A percentile compares a stretch with the other conserved stretches of the same genome.
These are phyloP conservation scores for Colletotrichum spaethianum DNA, from an alignment of 2,329 filamentous ascomycete species.

Conservation along the genomic window DNA sequence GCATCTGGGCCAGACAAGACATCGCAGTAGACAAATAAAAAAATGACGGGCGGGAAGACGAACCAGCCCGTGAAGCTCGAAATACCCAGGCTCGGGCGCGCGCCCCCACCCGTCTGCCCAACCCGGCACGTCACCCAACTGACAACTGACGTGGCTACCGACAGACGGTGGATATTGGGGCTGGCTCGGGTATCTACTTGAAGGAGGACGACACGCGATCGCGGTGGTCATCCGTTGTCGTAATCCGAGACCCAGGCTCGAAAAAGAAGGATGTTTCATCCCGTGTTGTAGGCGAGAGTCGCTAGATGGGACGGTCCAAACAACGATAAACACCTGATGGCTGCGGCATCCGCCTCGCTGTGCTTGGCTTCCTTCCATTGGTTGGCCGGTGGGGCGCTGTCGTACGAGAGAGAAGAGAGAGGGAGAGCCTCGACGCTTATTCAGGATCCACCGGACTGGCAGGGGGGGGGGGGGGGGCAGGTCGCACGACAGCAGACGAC, in stretches of 20 bases:
- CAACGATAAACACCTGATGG: conserved; percentile 37
- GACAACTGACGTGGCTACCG: neutral
- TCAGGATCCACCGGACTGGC: neutral
- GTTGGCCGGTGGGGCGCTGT: neutral
- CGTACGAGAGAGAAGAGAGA: neutral
- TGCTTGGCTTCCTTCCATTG: neutral
- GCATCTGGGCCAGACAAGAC: neutral
- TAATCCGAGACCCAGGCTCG: neutral
- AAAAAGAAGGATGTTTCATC: conserved; percentile 32
- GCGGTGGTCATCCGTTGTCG: neutral
- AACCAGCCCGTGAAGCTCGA: neutral
- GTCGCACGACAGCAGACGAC: conserved; percentile 1
- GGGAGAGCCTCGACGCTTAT: neutral
- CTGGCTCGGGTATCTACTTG: neutral
- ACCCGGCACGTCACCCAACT: neutral
- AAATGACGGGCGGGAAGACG: neutral
- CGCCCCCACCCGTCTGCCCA: neutral
- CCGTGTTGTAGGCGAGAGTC: conserved; percentile 23
- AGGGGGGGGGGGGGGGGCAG: too few species aligned
- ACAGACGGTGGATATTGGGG: neutral
- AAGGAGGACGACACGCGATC: neutral
- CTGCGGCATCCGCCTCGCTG: conserved; percentile 24
- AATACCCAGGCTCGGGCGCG: neutral
- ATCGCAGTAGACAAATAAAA: neutral
- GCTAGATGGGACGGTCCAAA: conserved; percentile 30